Percentiles rank a stretch among this genome's conserved stretches.
Conservation (phyloP, 225 moss, liverwort and hornwort species). For the Thuidium tamariscinum region DNA sequence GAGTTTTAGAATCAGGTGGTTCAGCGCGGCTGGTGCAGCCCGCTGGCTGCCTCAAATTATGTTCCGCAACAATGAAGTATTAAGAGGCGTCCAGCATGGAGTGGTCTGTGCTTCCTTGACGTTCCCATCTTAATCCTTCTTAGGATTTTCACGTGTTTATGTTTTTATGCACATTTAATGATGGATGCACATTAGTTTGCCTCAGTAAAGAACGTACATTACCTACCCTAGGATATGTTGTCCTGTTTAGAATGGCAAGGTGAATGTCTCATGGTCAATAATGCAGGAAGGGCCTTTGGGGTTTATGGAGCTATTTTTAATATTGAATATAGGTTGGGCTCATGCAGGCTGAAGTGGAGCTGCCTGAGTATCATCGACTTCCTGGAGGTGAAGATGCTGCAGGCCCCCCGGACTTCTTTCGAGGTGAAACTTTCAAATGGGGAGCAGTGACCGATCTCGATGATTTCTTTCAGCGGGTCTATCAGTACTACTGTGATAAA, state of each 20-base stretch:
- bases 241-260: not conserved
- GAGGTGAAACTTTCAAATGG: slow-evolving; percentile 81
- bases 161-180: not conserved
- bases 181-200: not conserved
- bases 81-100: slow-evolving; percentile 44
- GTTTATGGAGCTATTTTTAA: not conserved
- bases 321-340: not conserved
- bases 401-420: slow-evolving; percentile 78
- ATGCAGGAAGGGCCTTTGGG: not conserved
- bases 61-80: slow-evolving; percentile 46
- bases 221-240: not conserved
- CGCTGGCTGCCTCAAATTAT: slow-evolving; percentile 62
- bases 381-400: slow-evolving; percentile 58
- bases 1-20: slow-evolving; percentile 18
- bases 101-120: slow-evolving; percentile 16
- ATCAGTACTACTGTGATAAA: slow-evolving; percentile 95
- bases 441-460: slow-evolving; percentile 91
- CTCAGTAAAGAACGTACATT: not conserved
- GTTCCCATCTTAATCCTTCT: not conserved
- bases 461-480: slow-evolving; percentile 90
- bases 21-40: slow-evolving; percentile 36
- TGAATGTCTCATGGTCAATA: not conserved
- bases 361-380: slow-evolving; percentile 81
- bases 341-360: slow-evolving; percentile 77
- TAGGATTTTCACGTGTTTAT: not conserved